Conservation (phyloP, 2,329 filamentous ascomycete species). For the Phyllosticta ampelicida region DNA sequence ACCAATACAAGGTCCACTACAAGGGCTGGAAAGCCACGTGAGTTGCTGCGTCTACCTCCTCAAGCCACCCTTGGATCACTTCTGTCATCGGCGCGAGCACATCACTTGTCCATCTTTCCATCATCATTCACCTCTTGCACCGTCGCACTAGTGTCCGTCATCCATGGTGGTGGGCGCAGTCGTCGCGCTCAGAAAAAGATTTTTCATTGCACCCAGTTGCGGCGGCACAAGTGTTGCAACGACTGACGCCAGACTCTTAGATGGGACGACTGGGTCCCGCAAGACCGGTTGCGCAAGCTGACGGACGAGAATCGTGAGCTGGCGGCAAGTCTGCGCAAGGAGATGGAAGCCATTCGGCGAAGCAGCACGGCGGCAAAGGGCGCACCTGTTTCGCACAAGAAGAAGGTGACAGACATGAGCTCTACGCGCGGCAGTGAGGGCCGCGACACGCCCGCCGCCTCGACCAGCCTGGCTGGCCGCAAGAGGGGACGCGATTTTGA, state of each 20-base stretch:
- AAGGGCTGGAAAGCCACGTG: slow-evolving; percentile 98
- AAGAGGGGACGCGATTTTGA: slow-evolving; percentile 71
- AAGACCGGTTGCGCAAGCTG: slow-evolving; percentile 87
- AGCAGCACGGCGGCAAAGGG: slow-evolving; percentile 26
- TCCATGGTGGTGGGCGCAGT: neutral
- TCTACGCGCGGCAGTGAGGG: slow-evolving; percentile 69
- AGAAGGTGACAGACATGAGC: slow-evolving; percentile 42
- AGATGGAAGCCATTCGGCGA: slow-evolving; percentile 51
- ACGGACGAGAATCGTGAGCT: slow-evolving; percentile 92
- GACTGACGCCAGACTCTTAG: slow-evolving; percentile 29
- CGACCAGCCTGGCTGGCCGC: slow-evolving; percentile 53
- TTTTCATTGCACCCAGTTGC: neutral
- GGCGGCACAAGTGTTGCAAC: neutral
- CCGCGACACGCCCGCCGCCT: slow-evolving; percentile 50
- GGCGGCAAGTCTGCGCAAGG: slow-evolving; percentile 59
- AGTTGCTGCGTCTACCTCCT: slow-evolving; percentile 28
- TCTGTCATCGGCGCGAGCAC: neutral
- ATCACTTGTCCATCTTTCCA: neutral
- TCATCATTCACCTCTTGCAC: neutral
- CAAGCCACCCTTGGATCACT: neutral
- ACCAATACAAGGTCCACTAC: slow-evolving; percentile 90
- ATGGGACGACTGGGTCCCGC: slow-evolving; percentile 97
- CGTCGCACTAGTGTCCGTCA: neutral
- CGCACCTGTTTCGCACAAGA: slow-evolving; percentile 38
- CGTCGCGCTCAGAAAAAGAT: neutral